Evolutionary conservation across 768 basidiomycete species (phyloP), one percentile per base, ranked within the genome.

Genomic region (Boletus rubropictus): DNA sequence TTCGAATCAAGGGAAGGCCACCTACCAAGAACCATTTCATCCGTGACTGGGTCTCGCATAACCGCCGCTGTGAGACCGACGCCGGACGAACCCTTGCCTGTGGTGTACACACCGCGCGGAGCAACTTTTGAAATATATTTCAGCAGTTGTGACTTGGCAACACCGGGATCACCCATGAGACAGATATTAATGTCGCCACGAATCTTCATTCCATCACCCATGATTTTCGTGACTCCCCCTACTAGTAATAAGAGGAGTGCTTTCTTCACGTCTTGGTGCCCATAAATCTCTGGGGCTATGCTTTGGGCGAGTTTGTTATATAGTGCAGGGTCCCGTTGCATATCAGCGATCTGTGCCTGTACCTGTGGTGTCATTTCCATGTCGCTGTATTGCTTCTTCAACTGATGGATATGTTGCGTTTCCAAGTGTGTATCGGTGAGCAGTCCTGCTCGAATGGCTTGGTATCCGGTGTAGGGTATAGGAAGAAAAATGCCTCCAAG

Each of bases 101-200:
- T 99, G 10, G 96, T 99, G 63, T 99, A 98, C 20, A 99, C 85
- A 18, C 96, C 96, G 57, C 96, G 79, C 21, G 96, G 96, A 2
- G 96, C 96, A 55, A 99, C 86, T 66, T 99, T 99, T 18, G 95
- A 91, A 57, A 99, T 99, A 57, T 97, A 98, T 69, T 99, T 99
- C 47, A 96, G 77, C 24, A 96, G 64, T 62, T 99, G 96, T 12
- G 93, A 96, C 66, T 99, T 99, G 46, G 94, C 93, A 42, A 98
- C 95, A 81, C 96, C 96, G 43, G 96, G 96, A 67, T 99, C 96
- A 56, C 96, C 96, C 96, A 99, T 99, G 35, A 99, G 69, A 68
- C 96, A 99, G 15, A 99, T 73, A 59, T 99, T 99, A 69, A 99
- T 75, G 66, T 98, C 96, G 24, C 96, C 96, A 62, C 96, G 81